Evolutionary conservation across 2,329 filamentous ascomycete species (phyloP).

Genomic region (Trichoderma endophyticum): DNA sequence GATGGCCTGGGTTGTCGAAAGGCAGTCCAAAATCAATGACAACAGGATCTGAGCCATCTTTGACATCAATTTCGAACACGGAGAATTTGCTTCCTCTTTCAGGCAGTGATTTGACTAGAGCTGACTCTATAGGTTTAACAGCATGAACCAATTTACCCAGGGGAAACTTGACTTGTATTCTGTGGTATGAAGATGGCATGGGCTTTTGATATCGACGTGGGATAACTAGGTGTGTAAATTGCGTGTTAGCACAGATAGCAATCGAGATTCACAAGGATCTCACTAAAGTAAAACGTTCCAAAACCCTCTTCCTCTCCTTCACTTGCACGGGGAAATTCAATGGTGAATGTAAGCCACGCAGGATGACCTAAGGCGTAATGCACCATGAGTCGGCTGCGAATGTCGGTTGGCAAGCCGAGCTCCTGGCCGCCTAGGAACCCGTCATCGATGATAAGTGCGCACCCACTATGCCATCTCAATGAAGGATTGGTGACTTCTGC

Average conservation of each 20-base stretch:
- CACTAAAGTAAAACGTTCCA: neutral
- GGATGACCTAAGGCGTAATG: neutral
- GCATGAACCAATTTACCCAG: neutral
- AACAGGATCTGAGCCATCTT: neutral
- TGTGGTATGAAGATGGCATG: neutral
- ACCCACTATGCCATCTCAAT: neutral
- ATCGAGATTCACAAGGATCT: neutral
- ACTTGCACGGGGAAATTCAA: neutral
- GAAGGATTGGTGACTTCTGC: neutral
- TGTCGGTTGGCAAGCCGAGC: neutral
- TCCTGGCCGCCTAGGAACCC: neutral
- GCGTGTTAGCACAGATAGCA: neutral
- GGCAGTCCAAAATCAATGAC: neutral
- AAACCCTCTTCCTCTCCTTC: neutral
- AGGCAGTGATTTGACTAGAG: neutral
- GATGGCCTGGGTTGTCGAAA: neutral
- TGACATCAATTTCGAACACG: neutral
- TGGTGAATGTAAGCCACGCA: neutral
- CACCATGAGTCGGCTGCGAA: neutral
- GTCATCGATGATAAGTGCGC: neutral
- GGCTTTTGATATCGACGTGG: neutral
- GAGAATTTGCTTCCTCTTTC: neutral
- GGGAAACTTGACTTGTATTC: neutral
- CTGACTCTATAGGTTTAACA: neutral
- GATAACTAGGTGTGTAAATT: neutral